These are phyloP conservation scores for Aspergillus tanneri DNA, from an alignment of 2,329 filamentous ascomycete species.

Conservation along the genomic window DNA sequence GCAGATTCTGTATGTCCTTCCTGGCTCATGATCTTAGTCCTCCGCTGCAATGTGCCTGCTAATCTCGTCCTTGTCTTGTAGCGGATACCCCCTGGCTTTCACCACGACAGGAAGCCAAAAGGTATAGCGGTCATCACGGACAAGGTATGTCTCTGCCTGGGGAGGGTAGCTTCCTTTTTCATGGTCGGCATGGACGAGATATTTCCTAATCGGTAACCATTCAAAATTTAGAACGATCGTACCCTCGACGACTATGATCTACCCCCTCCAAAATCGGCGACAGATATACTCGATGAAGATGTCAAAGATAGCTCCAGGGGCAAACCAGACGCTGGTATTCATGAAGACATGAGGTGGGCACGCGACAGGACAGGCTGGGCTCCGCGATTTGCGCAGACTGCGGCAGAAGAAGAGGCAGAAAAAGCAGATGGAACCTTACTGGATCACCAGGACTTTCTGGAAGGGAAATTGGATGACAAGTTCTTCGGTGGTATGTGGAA, in stretches of 20 bases:
- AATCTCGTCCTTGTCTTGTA: slow-evolving; percentile 34
- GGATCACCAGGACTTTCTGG: slow-evolving; percentile 85
- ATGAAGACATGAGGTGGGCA: slow-evolving; percentile 57
- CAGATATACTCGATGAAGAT: slow-evolving; percentile 49
- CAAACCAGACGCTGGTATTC: slow-evolving; percentile 50
- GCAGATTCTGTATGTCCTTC: slow-evolving; percentile 65
- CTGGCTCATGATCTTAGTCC: neutral
- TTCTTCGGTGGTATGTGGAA: slow-evolving; percentile 75
- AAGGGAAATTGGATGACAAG: slow-evolving; percentile 79
- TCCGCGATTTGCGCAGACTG: slow-evolving; percentile 69
- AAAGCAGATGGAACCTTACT: slow-evolving; percentile 64
- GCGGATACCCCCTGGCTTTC: slow-evolving; percentile 65
- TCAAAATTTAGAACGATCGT: slow-evolving; percentile 59
- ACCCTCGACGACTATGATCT: slow-evolving; percentile 70
- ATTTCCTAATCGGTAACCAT: neutral
- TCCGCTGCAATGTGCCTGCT: slow-evolving; percentile 3
- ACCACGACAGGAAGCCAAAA: slow-evolving; percentile 48
- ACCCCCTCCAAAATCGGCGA: slow-evolving; percentile 66
- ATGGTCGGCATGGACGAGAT: no score
- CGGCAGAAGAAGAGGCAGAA: slow-evolving; percentile 55
- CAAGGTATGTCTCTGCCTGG: slow-evolving; percentile 47
- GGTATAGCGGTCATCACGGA: slow-evolving; percentile 67
- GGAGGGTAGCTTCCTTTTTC: no score
- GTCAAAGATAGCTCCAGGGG: slow-evolving; percentile 54
- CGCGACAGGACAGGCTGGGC: slow-evolving; percentile 77